Percentiles rank a stretch among this genome's conserved stretches.
Evolutionary conservation across 306 rosid species (phyloP).

Genomic region (Vigna reflexopilosa): DNA sequence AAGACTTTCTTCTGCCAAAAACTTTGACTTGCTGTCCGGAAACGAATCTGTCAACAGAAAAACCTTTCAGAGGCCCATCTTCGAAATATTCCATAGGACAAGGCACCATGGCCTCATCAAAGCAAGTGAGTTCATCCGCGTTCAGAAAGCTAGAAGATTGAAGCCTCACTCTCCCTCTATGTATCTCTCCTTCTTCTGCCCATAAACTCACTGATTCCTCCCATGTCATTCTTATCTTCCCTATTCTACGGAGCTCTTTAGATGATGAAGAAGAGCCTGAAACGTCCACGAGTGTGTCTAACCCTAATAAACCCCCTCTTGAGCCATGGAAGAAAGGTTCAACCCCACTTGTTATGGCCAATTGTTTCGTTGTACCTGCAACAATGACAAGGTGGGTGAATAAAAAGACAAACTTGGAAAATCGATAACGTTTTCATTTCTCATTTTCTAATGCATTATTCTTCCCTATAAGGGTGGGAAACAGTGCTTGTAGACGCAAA

Average conservation of each 20-base stretch:
- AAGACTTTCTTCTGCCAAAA: constrained; percentile 87
- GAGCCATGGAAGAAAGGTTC: constrained; percentile 60
- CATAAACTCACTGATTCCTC: constrained; percentile 91
- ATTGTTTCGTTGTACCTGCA: constrained; percentile 73
- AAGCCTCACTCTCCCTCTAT: constrained; percentile 75
- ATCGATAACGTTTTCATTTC: not conserved
- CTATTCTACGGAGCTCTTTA: constrained; percentile 79
- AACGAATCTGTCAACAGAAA: constrained; percentile 84
- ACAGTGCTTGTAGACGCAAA: constrained; percentile 21
- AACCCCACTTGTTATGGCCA: constrained; percentile 55
- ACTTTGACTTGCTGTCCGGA: constrained; percentile 93
- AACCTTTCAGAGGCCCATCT: constrained; percentile 82
- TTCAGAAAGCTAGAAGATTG: constrained; percentile 72
- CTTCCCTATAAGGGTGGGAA: constrained; percentile 21
- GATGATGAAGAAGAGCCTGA: constrained; percentile 52
- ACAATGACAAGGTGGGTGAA: not conserved
- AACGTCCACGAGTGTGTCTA: constrained; percentile 61
- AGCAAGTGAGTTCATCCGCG: constrained; percentile 82
- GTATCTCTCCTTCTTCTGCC: constrained; percentile 87
- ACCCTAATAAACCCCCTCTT: constrained; percentile 67
- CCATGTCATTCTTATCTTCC: constrained; percentile 88
- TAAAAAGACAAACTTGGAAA: not conserved
- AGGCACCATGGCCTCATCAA: constrained; percentile 86
- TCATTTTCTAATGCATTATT: constrained; percentile 29
- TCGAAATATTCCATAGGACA: constrained; percentile 85